Conservation (phyloP, 2,329 filamentous ascomycete genomes). For the Cyphellophora europaea region DNA sequence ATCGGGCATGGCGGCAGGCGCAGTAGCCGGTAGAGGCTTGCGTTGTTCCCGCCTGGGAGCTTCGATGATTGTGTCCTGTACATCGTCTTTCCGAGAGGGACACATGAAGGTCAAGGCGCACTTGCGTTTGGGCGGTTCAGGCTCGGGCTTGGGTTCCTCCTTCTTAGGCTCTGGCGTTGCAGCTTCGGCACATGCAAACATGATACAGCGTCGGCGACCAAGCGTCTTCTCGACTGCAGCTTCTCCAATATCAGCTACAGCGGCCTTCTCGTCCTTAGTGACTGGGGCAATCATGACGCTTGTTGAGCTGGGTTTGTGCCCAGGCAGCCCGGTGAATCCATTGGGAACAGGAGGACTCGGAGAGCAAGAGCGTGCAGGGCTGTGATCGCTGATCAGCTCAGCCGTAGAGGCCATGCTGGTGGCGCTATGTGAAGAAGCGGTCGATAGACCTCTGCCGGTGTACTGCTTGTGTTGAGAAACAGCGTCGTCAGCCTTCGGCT, state of each 20-base stretch:
- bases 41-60: constrained; percentile 17
- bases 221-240: constrained; percentile 52
- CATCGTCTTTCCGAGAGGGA: constrained; percentile 26
- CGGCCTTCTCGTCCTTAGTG: constrained; percentile 19
- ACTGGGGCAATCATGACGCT: constrained; percentile 20
- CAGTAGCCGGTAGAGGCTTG: constrained; percentile 29
- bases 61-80: constrained; percentile 11
- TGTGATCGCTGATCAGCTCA: constrained; percentile 90
- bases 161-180: constrained; percentile 41
- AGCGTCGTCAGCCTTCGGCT: constrained; percentile 46
- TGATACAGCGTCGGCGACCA: constrained; percentile 80
- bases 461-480: constrained; percentile 13
- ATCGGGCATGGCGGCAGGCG: constrained; percentile 21
- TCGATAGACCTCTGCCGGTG: constrained; percentile 35
- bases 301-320: constrained; percentile 14
- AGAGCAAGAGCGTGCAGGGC: constrained; percentile 75
- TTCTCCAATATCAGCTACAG: constrained; percentile 34
- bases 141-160: constrained; percentile 22
- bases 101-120: constrained; percentile 39
- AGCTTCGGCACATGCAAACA: constrained; percentile 67
- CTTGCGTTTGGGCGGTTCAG: constrained; percentile 31
- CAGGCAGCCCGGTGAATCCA: constrained; percentile 21
- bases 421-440: constrained; percentile 66
- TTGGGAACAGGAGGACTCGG: constrained; percentile 76
- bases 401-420: constrained; percentile 73